Base-by-base conservation (phyloP, 768 basidiomycete genomes). In the Cystobasidium ongulense region DNA sequence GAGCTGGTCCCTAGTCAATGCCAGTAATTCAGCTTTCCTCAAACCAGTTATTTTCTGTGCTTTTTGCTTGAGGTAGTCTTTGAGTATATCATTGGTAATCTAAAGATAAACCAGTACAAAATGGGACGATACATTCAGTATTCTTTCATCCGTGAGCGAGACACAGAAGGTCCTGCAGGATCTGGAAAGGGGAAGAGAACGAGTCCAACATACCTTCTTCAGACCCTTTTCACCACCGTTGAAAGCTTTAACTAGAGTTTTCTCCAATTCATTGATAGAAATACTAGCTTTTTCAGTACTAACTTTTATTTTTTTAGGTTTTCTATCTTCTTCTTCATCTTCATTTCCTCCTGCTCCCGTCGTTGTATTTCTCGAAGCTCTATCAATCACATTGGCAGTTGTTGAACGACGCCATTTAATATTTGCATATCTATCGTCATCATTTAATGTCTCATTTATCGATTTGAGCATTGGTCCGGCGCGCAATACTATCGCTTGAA, bases 41-140 rank as follows among this genome's bases (percentile, higher is more conserved):
- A 39, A 54, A 21, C 17, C 31, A 23, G 53, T 13, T 5, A 59
- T 15, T 29, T 36, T 59, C 4, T 31, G 33, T 35, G 29, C 54
- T 41, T 71, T 71, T 25, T 71, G 68, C 53, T 71, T 71, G 36
- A 71, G 53, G 35, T 71, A 71, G 53, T 71, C 68, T 38, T 71
- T 71, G 4, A 71, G 50, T 8, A 27, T 33, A 54, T 71, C 68
- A 54, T 71, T 71, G 3, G 68, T 71, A 31, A 71, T 53, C 65
- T 67, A 41, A 8, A 36, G 5, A 27, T 8, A 63, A 43, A 31
- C 13, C 25, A 18, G 21, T 8, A n/a, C 46, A 50, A 50, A 50
- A 39, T 64, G 21, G 39, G 63, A 7, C 15, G 23, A 27, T n/a
- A 50, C 41, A 35, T 25, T 64, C 57, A n/a, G 57, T 31, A 59